A percentile compares a stretch with the other conserved stretches of the same genome.
Conservation (phyloP, 805 yeast genomes). For the Nakazawaea siamensis region DNA sequence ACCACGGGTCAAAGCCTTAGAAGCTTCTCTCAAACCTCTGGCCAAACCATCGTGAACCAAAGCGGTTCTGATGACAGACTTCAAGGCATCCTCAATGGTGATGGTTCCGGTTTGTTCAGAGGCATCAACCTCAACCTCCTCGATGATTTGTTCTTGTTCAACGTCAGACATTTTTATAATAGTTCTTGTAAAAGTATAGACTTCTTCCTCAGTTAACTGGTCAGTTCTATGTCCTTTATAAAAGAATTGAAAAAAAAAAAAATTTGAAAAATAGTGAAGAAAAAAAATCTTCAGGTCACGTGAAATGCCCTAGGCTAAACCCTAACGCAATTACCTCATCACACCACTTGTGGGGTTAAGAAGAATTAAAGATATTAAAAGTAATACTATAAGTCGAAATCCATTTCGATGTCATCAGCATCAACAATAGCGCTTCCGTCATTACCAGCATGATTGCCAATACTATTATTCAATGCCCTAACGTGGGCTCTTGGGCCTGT, state of each 20-base stretch:
- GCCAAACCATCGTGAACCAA: slow-evolving; percentile 99
- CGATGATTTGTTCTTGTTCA: slow-evolving; percentile 79
- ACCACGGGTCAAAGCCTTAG: slow-evolving; percentile 96
- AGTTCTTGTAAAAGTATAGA: slow-evolving; percentile 13
- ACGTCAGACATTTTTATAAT: slow-evolving; percentile 68
- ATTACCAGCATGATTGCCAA: slow-evolving; percentile 14
- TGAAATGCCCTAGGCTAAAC: background rate
- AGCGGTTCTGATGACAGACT: slow-evolving; percentile 96
- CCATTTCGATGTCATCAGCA: slow-evolving; percentile 28
- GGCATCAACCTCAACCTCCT: slow-evolving; percentile 68
- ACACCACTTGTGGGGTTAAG: no score
- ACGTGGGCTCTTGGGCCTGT: no score
- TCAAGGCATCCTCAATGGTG: slow-evolving; percentile 97
- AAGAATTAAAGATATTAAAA: background rate
- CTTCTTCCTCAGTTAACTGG: slow-evolving; percentile 34
- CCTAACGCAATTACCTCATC: background rate
- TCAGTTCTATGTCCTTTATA: slow-evolving; percentile 21
- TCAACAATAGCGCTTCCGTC: slow-evolving; percentile 28
- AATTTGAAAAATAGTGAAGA: background rate
- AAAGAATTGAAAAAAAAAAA: background rate
- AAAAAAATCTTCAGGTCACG: background rate
- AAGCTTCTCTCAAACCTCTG: slow-evolving; percentile 99
- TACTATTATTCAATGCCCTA: no score
- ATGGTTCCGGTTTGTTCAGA: slow-evolving; percentile 81
- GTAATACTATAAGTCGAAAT: slow-evolving; percentile 22